Percentiles rank a stretch among this genome's conserved stretches.
Conservation (phyloP, 1,139 yeast genomes). For the Wickerhamomyces sp. region DNA sequence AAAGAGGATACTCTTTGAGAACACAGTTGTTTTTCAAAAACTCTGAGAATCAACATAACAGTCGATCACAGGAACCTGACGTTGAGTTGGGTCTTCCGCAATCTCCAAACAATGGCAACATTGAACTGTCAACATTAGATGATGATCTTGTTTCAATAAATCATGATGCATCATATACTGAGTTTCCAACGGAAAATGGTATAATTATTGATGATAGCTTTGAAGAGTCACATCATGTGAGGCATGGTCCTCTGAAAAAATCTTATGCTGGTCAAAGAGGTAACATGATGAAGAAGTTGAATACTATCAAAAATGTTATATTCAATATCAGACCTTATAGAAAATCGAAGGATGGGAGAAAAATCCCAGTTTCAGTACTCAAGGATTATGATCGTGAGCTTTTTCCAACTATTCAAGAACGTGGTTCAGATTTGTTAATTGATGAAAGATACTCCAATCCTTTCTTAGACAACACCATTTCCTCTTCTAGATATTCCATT, state of each 20-base stretch:
- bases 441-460: conserved; percentile 70
- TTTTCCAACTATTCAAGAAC: conserved; percentile 17
- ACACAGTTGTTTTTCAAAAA: conserved; percentile 65
- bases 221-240: conserved; percentile 13
- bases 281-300: conserved; percentile 17
- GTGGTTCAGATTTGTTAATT: conserved; percentile 31
- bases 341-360: conserved; percentile 61
- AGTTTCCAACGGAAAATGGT: neutral
- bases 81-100: conserved; percentile 3
- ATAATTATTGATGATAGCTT: conserved; percentile 5
- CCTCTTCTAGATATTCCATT: conserved; percentile 82
- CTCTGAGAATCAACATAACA: conserved; percentile 2
- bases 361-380: conserved; percentile 58
- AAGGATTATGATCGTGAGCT: conserved; percentile 22
- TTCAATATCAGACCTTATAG: conserved; percentile 27
- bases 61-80: conserved; percentile 1
- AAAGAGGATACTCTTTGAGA: conserved; percentile 70
- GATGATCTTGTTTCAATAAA: neutral
- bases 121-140: neutral
- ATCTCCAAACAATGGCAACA: neutral
- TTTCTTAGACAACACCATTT: conserved; percentile 63
- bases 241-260: conserved; percentile 12
- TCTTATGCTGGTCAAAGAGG: conserved; percentile 23
- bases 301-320: conserved; percentile 24
- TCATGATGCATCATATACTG: neutral